Evolutionary conservation across 2,329 filamentous ascomycete genomes (phyloP).

Genomic region (Cordyceps javanica): DNA sequence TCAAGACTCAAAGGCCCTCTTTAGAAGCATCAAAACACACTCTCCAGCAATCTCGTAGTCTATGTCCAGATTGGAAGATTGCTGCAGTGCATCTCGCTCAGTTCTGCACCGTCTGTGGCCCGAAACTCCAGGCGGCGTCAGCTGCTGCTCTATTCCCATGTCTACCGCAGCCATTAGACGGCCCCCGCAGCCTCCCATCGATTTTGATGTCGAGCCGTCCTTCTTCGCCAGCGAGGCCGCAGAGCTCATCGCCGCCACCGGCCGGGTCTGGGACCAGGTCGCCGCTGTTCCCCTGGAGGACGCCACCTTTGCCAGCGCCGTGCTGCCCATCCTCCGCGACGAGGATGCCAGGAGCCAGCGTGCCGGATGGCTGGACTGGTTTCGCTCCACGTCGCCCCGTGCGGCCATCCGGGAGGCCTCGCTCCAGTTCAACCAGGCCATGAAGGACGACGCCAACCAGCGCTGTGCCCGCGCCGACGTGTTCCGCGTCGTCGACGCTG

Average conservation of each 20-base stretch:
- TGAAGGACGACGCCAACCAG: slow-evolving; percentile 67
- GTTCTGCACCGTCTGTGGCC: background rate
- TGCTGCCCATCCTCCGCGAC: slow-evolving; percentile 59
- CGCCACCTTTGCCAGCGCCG: slow-evolving; percentile 39
- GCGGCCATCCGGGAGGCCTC: slow-evolving; percentile 61
- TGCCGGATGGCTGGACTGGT: slow-evolving; percentile 63
- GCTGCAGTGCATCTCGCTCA: background rate
- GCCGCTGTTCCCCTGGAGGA: slow-evolving; percentile 42
- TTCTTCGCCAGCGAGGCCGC: background rate
- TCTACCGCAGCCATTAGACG: background rate
- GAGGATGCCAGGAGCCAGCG: slow-evolving; percentile 56
- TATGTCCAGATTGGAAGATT: too few species aligned
- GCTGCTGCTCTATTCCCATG: background rate
- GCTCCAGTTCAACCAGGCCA: slow-evolving; percentile 62
- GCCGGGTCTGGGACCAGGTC: slow-evolving; percentile 36
- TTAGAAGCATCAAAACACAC: too few species aligned
- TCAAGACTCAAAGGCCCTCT: too few species aligned
- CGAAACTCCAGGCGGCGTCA: background rate
- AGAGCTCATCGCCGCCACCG: background rate
- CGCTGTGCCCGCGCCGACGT: slow-evolving; percentile 69
- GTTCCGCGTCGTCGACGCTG: slow-evolving; percentile 52
- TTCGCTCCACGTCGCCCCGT: slow-evolving; percentile 65
- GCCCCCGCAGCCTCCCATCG: background rate
- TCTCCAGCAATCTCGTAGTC: too few species aligned
- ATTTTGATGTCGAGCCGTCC: background rate